phyloP scores from a whole-genome alignment of 768 basidiomycete species.

The Tubosaeta sp. region DNA sequence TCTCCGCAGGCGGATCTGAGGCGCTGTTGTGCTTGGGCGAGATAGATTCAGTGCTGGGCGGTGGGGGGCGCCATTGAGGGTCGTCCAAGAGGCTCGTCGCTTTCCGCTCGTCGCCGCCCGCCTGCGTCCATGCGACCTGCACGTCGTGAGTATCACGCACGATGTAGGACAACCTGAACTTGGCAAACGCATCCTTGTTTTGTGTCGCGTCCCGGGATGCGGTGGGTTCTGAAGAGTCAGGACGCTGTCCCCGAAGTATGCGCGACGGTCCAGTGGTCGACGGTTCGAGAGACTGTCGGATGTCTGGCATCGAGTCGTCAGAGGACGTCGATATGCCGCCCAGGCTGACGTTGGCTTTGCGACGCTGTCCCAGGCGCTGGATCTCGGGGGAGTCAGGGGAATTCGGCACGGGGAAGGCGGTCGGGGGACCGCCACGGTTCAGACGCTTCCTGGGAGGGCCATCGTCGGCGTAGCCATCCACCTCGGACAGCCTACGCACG shows the following conservation, averaged over 20 bases:
- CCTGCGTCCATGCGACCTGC: conserved; percentile 64
- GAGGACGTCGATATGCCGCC: conserved; percentile 56
- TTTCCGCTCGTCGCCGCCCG: conserved; percentile 54
- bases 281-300: conserved; percentile 37
- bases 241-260: conserved; percentile 47
- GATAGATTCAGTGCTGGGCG: conserved; percentile 16
- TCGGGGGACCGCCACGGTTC: conserved; percentile 47
- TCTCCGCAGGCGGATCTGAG: conserved; percentile 28
- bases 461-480: conserved; percentile 42
- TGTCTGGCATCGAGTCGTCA: conserved; percentile 63
- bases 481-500: conserved; percentile 34
- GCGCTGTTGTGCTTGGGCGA: conserved; percentile 4
- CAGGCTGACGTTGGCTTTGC: conserved; percentile 33
- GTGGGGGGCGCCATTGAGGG: conserved; percentile 46
- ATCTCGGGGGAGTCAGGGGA: conserved; percentile 57
- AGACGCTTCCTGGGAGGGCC: conserved; percentile 71
- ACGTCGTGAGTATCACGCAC: conserved; percentile 36
- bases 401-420: conserved; percentile 25
- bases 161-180: conserved; percentile 63
- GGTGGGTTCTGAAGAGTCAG: conserved; percentile 28
- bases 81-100: conserved; percentile 60
- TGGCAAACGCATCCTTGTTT: conserved; percentile 38
- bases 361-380: conserved; percentile 47
- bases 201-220: conserved; percentile 19
- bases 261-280: conserved; percentile 42